phyloP scores from a whole-genome alignment of 768 basidiomycete genomes.

The Hericium rajendrae region DNA sequence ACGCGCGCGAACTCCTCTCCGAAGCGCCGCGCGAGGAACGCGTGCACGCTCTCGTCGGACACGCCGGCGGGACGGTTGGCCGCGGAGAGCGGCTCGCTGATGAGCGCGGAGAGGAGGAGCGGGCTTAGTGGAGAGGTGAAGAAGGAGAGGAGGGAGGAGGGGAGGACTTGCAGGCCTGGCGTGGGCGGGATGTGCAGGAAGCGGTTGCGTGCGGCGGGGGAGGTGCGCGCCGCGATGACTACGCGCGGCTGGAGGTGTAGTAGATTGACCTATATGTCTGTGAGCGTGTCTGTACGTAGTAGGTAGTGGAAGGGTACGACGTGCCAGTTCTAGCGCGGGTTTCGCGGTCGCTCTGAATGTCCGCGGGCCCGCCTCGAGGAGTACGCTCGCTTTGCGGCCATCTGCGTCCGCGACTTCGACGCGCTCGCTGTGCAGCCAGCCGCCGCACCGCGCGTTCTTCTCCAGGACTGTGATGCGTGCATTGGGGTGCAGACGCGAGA shows the following conservation, averaged over 20 bases:
- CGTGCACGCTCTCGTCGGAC: conserved; percentile 73
- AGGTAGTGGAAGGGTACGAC: conserved; percentile 19
- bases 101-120: conserved; percentile 42
- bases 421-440: conserved; percentile 72
- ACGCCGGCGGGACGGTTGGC: conserved; percentile 5
- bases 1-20: conserved; percentile 61
- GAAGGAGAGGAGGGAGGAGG: conserved; percentile 30
- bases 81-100: conserved; percentile 45
- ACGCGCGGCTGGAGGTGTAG: conserved; percentile 51
- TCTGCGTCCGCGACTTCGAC: conserved; percentile 28
- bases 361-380: conserved; percentile 82
- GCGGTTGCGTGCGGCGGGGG: conserved; percentile 69
- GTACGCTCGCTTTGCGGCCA: conserved; percentile 29
- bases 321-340: conserved; percentile 70
- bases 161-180: conserved; percentile 43
- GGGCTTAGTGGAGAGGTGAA: conserved; percentile 28
- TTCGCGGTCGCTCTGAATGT: conserved; percentile 73
- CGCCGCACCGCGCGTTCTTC: conserved; percentile 54
- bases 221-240: conserved; percentile 53
- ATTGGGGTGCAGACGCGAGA: conserved; percentile 53
- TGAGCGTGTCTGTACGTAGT: conserved; percentile 4
- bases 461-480: conserved; percentile 63
- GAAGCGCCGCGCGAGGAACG: conserved; percentile 67
- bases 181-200: conserved; percentile 53
- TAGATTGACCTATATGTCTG: conserved; percentile 56